phyloP scores from a whole-genome alignment of 2,329 filamentous ascomycete species.

The Penicillium expansum region DNA sequence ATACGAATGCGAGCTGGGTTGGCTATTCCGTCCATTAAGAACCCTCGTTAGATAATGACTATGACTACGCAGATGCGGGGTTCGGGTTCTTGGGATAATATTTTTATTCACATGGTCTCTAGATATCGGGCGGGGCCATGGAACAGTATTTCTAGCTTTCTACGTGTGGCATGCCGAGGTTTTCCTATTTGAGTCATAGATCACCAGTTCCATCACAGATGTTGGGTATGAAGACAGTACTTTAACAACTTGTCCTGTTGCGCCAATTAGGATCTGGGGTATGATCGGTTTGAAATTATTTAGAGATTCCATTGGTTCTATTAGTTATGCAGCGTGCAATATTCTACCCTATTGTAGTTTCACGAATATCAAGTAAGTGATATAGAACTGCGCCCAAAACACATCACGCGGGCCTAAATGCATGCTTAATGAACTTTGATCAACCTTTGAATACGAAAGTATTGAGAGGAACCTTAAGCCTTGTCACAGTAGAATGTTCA shows the following conservation, averaged over 20 bases:
- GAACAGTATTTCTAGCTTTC: neutral
- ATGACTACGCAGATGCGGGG: constrained; percentile 18
- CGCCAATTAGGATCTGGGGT: neutral
- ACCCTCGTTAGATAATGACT: constrained; percentile 4
- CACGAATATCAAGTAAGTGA: neutral
- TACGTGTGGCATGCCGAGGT: neutral
- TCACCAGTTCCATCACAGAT: neutral
- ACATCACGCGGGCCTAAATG: neutral
- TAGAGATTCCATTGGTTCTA: neutral
- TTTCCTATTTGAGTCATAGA: constrained; percentile 1
- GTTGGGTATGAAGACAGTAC: neutral
- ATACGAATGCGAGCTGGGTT: constrained; percentile 12
- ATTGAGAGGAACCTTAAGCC: neutral
- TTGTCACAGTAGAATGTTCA: neutral
- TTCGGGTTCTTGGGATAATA: constrained; percentile 13
- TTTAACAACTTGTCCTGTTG: no score
- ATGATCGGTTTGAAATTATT: neutral
- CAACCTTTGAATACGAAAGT: neutral
- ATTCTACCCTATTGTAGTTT: neutral
- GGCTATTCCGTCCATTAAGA: constrained; percentile 14
- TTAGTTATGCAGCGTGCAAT: neutral
- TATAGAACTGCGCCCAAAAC: neutral
- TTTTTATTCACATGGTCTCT: neutral
- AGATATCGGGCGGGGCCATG: neutral
- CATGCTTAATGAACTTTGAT: neutral